These are phyloP conservation scores for Elymus sibiricus DNA, from an alignment of 176 grass and related monocot species.

Conservation along the genomic window DNA sequence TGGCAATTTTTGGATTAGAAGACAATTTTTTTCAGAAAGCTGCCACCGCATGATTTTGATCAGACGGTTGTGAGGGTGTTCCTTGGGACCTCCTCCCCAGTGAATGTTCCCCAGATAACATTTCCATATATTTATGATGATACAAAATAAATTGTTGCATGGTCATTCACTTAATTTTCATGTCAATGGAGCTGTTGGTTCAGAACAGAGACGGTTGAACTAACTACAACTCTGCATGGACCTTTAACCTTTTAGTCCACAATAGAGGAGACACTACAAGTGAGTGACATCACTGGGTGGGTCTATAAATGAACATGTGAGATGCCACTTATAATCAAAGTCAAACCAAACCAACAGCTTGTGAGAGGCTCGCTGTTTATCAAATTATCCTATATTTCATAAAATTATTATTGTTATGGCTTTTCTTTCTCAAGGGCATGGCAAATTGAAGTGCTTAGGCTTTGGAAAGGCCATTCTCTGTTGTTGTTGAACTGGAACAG, in stretches of 20 bases:
- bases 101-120: too few relatives aligned
- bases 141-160: neutral
- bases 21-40: too few relatives aligned
- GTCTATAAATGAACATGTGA: neutral
- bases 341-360: neutral
- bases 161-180: neutral
- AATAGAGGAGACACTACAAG: neutral
- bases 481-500: neutral
- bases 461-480: neutral
- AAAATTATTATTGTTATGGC: neutral
- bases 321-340: neutral
- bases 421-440: neutral
- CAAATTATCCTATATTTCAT: neutral
- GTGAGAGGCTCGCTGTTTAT: neutral
- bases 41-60: too few relatives aligned
- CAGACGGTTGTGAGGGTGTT: too few relatives aligned
- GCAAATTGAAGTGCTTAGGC: neutral
- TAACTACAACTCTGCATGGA: neutral
- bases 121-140: too few relatives aligned
- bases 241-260: neutral
- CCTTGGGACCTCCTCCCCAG: too few relatives aligned
- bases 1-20: too few relatives aligned
- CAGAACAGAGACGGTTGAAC: neutral
- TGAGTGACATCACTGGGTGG: neutral
- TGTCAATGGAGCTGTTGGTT: neutral